Evolutionary conservation across 495 filamentous ascomycete species (phyloP), one percentile per base, ranked within the genome.

Genomic region (Talaromyces stipitatus): DNA sequence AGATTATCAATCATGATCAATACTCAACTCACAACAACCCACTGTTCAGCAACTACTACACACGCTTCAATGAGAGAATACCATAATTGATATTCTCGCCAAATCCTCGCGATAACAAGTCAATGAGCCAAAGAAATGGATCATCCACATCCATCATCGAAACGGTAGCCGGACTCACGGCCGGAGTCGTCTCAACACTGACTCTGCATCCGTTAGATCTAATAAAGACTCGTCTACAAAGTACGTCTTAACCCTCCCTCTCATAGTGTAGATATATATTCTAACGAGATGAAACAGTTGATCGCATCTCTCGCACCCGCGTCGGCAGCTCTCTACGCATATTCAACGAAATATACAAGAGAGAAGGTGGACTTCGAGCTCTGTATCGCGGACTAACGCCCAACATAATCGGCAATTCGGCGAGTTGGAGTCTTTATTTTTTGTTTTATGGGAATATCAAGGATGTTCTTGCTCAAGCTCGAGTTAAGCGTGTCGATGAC

Each of bases 351-450:
- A 84, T 89, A 29, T 73, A 72, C 33, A 66, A 68, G 24, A 64
- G 80, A 67, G 86, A 88, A 63, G 82, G 82, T 53, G 75, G 75
- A 57, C 53, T 88, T 41, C 71, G 79, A 10, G 85, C 86, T 22
- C 81, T 96, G 60, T 98, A 98, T 72, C 84, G 94, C 23, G 94
- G 94, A 10, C 77, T 97, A 16, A 84, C 85, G 50, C 90, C 92
- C 11, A 99, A 97, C 69, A 76, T 97, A 32, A 71, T 95, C 23
- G 94, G 95, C 24, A 99, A 96, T 66, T 89, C 89, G 24, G 81
- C 86, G 4, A 88, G 87, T 68, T 97, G 95, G 94, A 90, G 82
- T 20, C 77, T 95, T 33, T 99, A 96, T 71, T 99, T 99, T 73
- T 64, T 89, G 27, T 84, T 78, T 69, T 90, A 88, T 57, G 71